These are phyloP conservation scores for Blastobotrys robertii DNA, from an alignment of 805 yeast species.

Conservation along the genomic window DNA sequence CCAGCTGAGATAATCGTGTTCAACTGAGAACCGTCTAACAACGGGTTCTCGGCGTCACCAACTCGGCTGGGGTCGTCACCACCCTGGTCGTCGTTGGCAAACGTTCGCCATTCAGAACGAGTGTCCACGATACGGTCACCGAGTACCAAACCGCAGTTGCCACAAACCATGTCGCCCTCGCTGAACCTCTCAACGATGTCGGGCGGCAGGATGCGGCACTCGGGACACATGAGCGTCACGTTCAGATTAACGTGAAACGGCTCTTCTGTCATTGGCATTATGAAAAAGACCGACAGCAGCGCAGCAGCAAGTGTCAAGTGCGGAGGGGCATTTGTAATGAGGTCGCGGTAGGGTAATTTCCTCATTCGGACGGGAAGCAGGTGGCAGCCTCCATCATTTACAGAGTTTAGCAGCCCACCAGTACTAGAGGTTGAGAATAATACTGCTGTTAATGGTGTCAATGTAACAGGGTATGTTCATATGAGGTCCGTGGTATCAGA, in stretches of 20 bases:
- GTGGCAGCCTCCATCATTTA: too few relatives aligned
- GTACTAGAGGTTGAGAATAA: too few relatives aligned
- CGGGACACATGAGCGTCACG: constrained; percentile 88
- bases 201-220: constrained; percentile 92
- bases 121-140: constrained; percentile 91
- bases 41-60: constrained; percentile 92
- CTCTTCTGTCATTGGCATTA: constrained; percentile 6
- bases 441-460: too few relatives aligned
- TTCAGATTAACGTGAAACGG: constrained; percentile 45
- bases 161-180: constrained; percentile 98
- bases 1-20: constrained; percentile 87
- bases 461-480: too few relatives aligned
- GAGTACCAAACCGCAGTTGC: constrained; percentile 87
- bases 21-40: constrained; percentile 82
- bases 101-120: constrained; percentile 97
- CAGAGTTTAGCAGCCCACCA: too few relatives aligned
- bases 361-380: too few relatives aligned
- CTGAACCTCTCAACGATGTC: constrained; percentile 89
- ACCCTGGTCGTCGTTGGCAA: constrained; percentile 94
- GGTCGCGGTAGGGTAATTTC: too few relatives aligned
- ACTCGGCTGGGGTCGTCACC: constrained; percentile 99
- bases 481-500: too few relatives aligned
- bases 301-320: constrained; percentile 2
- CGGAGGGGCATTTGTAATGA: too few relatives aligned
- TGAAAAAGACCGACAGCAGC: neutral